Base-by-base conservation (phyloP, 306 rosid species). In the Pachyrhizus erosus region DNA sequence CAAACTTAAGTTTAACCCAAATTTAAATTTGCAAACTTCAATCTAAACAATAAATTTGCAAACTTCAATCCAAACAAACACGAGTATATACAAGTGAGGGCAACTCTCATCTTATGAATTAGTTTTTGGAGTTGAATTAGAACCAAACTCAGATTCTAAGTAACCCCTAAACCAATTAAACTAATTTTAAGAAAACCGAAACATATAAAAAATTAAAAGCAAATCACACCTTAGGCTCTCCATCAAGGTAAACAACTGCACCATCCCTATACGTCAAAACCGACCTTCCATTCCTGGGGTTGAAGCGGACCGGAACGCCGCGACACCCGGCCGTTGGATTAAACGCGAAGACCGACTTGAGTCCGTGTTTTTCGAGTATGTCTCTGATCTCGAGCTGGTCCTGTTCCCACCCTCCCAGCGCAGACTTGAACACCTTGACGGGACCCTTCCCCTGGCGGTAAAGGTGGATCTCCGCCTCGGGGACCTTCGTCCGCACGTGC, bases 331-430 rank as follows among this genome's bases (percentile, higher is more conserved):
- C 40, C 20, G 29, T 82, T 7, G 88, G 78, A 42, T 84, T 90
- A 76, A 93, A 96, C 0, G 98, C 97, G 62, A 40, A 92, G 3
- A 93, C n/a, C 29, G 91, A 82, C 72, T 96, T 93, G 80, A 96
- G 79, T 7, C 90, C 92, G 58, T 89, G 76, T 13, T 87, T 91
- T 8, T 96, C 94, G n/a, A 96, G 94, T 33, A 93, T 89, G 27
- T 91, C 90, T 0, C 93, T 86, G 8, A 96, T 89, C 77, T 96
- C 97, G 39, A 96, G 58, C 87, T 96, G 93, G 86, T 96, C 90
- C 83, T 91, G 97, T n/a, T 92, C 99, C 94, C 94, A 93, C 37
- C 98, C 98, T 0, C 97, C 99, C 2, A 96, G 83, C 24, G 55
- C 24, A 2, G 91, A 62, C 84, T 82, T 89, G 87, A 92, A 92